Base-by-base conservation (phyloP, 2,329 filamentous ascomycete species). In the Alternaria viburni region DNA sequence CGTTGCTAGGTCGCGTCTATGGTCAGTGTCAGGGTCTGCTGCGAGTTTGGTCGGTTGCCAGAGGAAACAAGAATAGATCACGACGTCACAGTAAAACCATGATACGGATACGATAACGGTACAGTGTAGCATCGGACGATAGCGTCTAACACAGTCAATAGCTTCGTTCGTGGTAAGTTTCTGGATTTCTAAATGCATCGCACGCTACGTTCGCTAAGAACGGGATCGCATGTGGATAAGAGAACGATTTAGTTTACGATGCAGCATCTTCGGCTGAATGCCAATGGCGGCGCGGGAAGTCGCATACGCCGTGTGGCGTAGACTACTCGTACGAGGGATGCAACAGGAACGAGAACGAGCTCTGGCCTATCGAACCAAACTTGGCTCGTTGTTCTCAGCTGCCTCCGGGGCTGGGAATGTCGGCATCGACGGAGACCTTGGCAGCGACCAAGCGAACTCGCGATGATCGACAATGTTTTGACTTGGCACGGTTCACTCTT, bases 401-500 rank as follows among this genome's bases (percentile, higher is more conserved):
- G 52, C 21, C 23, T 10, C n/a, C 30, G n/a, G 32, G 51, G 15
- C 52, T 54, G 32, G 21, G 32, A n/a, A 54, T 26, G 15, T n/a
- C 51, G 23, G 32, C 30, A 25, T 54, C 32, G 51, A 10, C 47
- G 47, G 47, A 49, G 26, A 25, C 11, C 12, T 28, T 55, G 15
- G 45, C 32, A 13, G 36, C 47, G 45, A 59, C 54, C 47, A 62
- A 57, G 61, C 50, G 47, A 55, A 26, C 26, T 49, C 49, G 47
- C 55, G 32, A 56, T 44, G 15, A 50, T 46, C 21, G 43, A n/a
- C 59, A 12, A 51, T 32, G 41, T 15, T 62, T 61, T 65, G 60
- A 58, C 64, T 54, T 12, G 57, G 62, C 62, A 67, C 61, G 63
- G 25, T 9, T 75, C 68, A 76, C 36, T 71, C 68, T 47, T 67